Base-by-base conservation (phyloP, 306 rosid genomes). In the Lathyrus aphaca region DNA sequence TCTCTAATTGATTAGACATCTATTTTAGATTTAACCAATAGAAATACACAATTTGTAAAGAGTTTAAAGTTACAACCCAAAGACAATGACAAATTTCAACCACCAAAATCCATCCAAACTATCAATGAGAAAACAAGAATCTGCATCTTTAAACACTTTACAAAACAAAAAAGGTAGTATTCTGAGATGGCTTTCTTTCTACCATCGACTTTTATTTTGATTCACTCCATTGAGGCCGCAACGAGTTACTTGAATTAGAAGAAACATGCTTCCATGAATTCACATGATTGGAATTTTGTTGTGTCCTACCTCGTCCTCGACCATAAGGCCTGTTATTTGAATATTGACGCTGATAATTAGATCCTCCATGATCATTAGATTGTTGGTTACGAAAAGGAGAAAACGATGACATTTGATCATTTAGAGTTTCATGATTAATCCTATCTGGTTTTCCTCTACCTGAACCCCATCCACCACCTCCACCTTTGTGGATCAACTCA, bases 381-480 rank as follows among this genome's bases (percentile, higher is more conserved):
- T 35, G 68, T 17, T 65, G 73, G 13, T 29, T 17, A 6, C 8
- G 30, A 17, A 13, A 25, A 7, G 44, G 45, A 67, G 62, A 8
- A 30, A 39, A 59, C 0, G 23, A 21, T 10, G 38, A 1, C 43
- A 63, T 27, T 39, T 32, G 29, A 11, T 66, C 60, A 64, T 37
- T 13, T 0, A 45, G 3, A n/a, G 8, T 64, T 2, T 23, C 48
- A 23, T 8, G 14, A 75, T n/a, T 7, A 0, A 13, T 3, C 3
- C 27, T 13, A n/a, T 4, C 3, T 16, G 8, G 35, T 13, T 39
- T 64, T 1, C 85, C 88, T 77, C 83, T 71, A 42, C 83, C 82
- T 0, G 16, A 30, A 32, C 79, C 74, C 86, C 85, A 81, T 27
- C 85, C 85, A 19, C 17, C 40, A 25, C 79, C 86, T 23, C 64